phyloP scores from a whole-genome alignment of 2,329 filamentous ascomycete species.

The Calycina herbarum region DNA sequence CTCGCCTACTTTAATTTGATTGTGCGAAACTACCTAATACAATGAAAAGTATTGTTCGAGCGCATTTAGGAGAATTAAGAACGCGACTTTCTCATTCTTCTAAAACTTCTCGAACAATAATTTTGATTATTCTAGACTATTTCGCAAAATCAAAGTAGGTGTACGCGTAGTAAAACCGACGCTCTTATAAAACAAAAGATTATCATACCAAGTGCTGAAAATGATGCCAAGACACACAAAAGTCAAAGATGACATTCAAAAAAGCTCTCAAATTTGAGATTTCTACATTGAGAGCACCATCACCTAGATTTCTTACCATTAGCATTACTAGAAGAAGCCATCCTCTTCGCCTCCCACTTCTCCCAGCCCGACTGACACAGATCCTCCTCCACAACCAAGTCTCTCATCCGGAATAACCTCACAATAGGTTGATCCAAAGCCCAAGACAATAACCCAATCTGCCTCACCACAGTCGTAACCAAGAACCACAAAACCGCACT shows the following conservation, averaged over 20 bases:
- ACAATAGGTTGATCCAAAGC: conserved; percentile 64
- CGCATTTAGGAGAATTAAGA: too few species aligned
- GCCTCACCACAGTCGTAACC: conserved; percentile 65
- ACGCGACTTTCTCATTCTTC: too few species aligned
- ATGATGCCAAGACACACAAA: not conserved
- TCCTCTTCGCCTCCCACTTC: conserved; percentile 66
- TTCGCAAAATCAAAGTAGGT: not conserved
- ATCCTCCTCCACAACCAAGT: conserved; percentile 86
- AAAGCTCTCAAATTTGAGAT: not conserved
- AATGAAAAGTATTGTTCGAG: too few species aligned
- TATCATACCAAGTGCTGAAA: not conserved
- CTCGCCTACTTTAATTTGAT: too few species aligned
- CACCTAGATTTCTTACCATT: conserved; percentile 31
- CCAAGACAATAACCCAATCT: conserved; percentile 70
- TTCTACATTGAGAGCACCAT: not conserved
- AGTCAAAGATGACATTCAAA: not conserved
- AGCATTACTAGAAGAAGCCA: conserved; percentile 37
- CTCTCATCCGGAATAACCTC: conserved; percentile 70
- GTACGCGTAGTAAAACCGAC: not conserved
- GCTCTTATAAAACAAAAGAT: not conserved
- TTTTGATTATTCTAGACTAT: too few species aligned
- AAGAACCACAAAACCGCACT: conserved; percentile 80
- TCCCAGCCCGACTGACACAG: conserved; percentile 91
- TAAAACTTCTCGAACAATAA: too few species aligned
- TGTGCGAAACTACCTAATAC: too few species aligned